These are phyloP conservation scores for Sporothrix curviconia DNA, from an alignment of 2,329 filamentous ascomycete genomes.

Conservation along the genomic window DNA sequence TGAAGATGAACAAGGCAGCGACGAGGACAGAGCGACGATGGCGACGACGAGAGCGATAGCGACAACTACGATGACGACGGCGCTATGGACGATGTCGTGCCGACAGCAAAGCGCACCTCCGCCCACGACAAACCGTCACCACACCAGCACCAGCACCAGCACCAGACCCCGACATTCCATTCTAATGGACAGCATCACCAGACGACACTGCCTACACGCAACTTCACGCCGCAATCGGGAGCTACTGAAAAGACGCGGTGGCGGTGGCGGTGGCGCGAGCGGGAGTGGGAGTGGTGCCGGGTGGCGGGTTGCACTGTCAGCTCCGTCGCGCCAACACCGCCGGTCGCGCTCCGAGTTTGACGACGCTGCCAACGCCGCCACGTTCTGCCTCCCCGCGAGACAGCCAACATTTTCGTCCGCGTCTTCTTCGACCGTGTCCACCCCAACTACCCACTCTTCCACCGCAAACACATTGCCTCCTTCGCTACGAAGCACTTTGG, in stretches of 20 bases:
- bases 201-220: background rate
- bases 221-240: background rate
- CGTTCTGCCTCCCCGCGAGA: conserved; percentile 17
- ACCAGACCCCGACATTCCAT: background rate
- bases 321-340: conserved; percentile 8
- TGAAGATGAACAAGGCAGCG: conserved; percentile 9
- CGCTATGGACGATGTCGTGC: conserved; percentile 9
- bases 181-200: background rate
- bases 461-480: conserved; percentile 10
- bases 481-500: conserved; percentile 17
- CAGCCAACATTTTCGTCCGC: conserved; percentile 17
- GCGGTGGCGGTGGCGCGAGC: background rate
- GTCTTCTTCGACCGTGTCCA: conserved; percentile 20
- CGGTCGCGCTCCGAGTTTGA: conserved; percentile 11
- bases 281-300: background rate
- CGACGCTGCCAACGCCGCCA: conserved; percentile 8
- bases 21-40: conserved; percentile 1
- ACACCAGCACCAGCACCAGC: background rate
- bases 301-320: background rate
- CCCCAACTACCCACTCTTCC: conserved; percentile 19
- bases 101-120: background rate
- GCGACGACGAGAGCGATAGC: background rate
- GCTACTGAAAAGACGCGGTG: background rate
- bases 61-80: background rate
- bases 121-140: too few relatives aligned